These are phyloP conservation scores for Fraxinus latifolia DNA, from an alignment of 305 asterid genomes.

Conservation along the genomic window DNA sequence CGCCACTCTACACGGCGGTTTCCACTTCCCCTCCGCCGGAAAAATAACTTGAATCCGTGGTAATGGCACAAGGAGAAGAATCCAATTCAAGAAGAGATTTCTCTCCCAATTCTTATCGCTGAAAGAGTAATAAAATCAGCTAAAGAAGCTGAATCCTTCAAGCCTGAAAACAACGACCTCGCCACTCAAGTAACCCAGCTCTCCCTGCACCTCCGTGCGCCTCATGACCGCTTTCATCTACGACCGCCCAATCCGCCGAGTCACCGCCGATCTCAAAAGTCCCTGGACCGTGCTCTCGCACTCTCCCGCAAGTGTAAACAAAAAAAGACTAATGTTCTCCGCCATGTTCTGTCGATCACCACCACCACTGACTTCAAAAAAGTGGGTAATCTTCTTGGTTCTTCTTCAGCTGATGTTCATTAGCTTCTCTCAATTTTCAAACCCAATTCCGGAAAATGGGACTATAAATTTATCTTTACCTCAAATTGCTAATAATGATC, in stretches of 20 bases:
- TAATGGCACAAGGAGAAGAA: constrained; percentile 37
- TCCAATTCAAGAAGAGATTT: constrained; percentile 47
- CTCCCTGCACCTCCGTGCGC: constrained; percentile 44
- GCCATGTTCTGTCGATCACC: constrained; percentile 52
- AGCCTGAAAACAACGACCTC: constrained; percentile 39
- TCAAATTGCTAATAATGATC: too few species aligned
- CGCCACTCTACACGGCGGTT: too few species aligned
- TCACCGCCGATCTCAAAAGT: constrained; percentile 40
- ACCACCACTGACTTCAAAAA: constrained; percentile 49
- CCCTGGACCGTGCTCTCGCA: constrained; percentile 43
- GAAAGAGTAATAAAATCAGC: constrained; percentile 50
- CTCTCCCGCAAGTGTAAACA: constrained; percentile 53
- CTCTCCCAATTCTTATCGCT: constrained; percentile 50
- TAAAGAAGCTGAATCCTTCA: constrained; percentile 46
- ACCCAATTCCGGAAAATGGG: constrained; percentile 32
- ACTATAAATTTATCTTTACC: constrained; percentile 8
- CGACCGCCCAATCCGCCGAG: constrained; percentile 67
- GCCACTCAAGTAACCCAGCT: constrained; percentile 38
- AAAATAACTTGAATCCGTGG: neutral
- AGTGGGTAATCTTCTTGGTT: constrained; percentile 34
- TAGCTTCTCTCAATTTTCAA: constrained; percentile 47
- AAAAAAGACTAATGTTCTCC: constrained; percentile 47
- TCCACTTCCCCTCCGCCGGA: too few species aligned
- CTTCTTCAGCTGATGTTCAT: constrained; percentile 46
- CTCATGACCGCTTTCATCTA: constrained; percentile 39